Conservation (phyloP, 768 basidiomycete genomes). For the Auricularia sp. region DNA sequence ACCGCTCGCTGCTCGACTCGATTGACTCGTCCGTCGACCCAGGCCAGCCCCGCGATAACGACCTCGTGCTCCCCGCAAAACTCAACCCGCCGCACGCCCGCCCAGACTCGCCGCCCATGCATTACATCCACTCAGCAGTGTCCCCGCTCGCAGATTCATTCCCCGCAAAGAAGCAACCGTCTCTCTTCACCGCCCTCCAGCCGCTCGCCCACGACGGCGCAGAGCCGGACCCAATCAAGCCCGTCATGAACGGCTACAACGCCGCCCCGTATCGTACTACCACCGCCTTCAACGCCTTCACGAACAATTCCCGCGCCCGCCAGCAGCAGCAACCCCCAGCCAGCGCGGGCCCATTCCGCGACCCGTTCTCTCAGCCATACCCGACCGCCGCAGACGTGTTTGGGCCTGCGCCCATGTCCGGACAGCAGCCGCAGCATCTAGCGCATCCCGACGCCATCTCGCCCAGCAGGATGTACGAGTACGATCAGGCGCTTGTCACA, state of each 20-base stretch:
- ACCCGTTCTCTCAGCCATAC: slow-evolving; percentile 4
- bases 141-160: not conserved
- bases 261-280: not conserved
- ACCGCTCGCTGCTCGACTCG: slow-evolving; percentile 73
- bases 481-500: not conserved
- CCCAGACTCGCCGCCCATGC: slow-evolving; percentile 41
- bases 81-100: slow-evolving; percentile 25
- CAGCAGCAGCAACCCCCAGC: slow-evolving; percentile 1
- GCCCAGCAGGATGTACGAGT: slow-evolving; percentile 1
- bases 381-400: slow-evolving; percentile 10
- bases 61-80: slow-evolving; percentile 33
- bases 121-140: not conserved
- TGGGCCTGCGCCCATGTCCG: slow-evolving; percentile 3
- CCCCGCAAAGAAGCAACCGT: not conserved
- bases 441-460: not conserved
- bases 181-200: not conserved
- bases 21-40: slow-evolving; percentile 79
- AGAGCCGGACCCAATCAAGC: slow-evolving; percentile 20
- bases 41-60: slow-evolving; percentile 36
- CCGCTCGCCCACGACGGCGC: slow-evolving; percentile 15
- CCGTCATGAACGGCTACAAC: not conserved
- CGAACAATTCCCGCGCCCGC: slow-evolving; percentile 16
- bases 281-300: slow-evolving; percentile 12
- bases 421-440: not conserved
- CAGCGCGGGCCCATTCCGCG: not conserved